Base-by-base conservation (phyloP, 2,329 filamentous ascomycete genomes). In the Pyrenophora tritici-repentis region DNA sequence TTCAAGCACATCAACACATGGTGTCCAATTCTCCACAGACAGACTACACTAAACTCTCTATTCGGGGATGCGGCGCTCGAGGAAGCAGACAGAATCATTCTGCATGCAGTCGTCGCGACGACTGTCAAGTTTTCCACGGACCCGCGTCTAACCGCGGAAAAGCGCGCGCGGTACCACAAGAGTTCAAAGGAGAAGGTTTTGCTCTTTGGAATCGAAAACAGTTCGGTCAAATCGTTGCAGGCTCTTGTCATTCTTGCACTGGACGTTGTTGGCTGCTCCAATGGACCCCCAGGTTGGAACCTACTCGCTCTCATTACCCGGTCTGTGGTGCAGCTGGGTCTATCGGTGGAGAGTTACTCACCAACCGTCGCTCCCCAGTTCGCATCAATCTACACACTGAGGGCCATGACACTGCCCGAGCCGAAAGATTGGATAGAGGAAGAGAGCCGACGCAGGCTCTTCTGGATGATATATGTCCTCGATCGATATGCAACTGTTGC, bases 381-480 rank as follows among this genome's bases (percentile, higher is more conserved):
- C 69, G 86, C 87, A 2, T 96, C 92, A 0, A 96, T 96, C 39
- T 96, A 95, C 69, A 96, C 91, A 0, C 78, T 96, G 37, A 83
- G 91, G 47, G 90, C 91, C 13, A 92, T 92, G 78, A 86, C 93
- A 2, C 78, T 96, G 0, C 89, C 91, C 0, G 91, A 96, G 54
- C 83, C 92, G 0, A 86, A 85, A 42, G 89, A 91, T 55, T 96
- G 92, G 73, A 88, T 96, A 48, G 91, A 96, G 68, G 92, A 96
- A 55, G 92, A 97, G 72, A 89, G 89, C 35, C 81, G 91, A 22
- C 83, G 92, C 22, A 81, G 92, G 20, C 78, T 96, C 1, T 96
- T 97, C 72, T 97, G 92, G 92, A 93, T 95, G 86, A 86, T 96
- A 9, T 97, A 96, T 67, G 76, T 96, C 10, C 80, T 97, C 5